Conservation (phyloP, 2,329 filamentous ascomycete genomes). For the Aspergillus pseudoglaucus region DNA sequence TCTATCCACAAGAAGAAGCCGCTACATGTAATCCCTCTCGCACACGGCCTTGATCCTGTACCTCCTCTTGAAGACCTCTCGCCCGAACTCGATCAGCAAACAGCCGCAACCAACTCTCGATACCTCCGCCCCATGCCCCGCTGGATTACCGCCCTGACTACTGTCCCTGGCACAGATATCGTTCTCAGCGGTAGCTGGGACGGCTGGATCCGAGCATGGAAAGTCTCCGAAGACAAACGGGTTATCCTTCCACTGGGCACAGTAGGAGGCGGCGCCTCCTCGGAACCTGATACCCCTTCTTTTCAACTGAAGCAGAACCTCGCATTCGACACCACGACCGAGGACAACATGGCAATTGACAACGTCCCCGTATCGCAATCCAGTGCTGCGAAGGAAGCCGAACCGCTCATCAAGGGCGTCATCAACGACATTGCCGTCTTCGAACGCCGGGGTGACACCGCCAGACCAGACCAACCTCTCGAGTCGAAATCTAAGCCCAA, state of each 20-base stretch:
- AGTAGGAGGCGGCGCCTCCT: constrained; percentile 42
- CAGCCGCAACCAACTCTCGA: constrained; percentile 39
- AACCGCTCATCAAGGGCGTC: constrained; percentile 59
- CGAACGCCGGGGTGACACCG: constrained; percentile 57
- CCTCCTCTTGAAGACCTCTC: constrained; percentile 63
- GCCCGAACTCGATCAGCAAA: constrained; percentile 61
- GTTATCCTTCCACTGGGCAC: constrained; percentile 66
- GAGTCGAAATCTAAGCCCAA: constrained; percentile 18
- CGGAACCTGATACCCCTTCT: constrained; percentile 22
- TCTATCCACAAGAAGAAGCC: constrained; percentile 92
- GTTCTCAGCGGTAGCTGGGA: constrained; percentile 94
- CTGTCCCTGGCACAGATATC: constrained; percentile 83
- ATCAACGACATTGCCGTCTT: constrained; percentile 85
- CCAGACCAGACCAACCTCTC: constrained; percentile 16
- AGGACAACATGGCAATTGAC: constrained; percentile 20
- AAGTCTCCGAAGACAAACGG: constrained; percentile 73
- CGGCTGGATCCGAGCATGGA: constrained; percentile 79
- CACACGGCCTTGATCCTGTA: constrained; percentile 76
- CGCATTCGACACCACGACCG: constrained; percentile 21
- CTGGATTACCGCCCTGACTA: constrained; percentile 83
- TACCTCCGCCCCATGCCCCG: constrained; percentile 59
- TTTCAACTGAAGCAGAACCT: constrained; percentile 29
- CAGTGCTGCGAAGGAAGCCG: constrained; percentile 4
- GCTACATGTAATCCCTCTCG: constrained; percentile 68
- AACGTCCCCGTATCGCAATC: constrained; percentile 9